These are phyloP conservation scores for Fistulifera pelliculosa DNA, from an alignment of 108 stramenopile genomes.

Conservation along the genomic window DNA sequence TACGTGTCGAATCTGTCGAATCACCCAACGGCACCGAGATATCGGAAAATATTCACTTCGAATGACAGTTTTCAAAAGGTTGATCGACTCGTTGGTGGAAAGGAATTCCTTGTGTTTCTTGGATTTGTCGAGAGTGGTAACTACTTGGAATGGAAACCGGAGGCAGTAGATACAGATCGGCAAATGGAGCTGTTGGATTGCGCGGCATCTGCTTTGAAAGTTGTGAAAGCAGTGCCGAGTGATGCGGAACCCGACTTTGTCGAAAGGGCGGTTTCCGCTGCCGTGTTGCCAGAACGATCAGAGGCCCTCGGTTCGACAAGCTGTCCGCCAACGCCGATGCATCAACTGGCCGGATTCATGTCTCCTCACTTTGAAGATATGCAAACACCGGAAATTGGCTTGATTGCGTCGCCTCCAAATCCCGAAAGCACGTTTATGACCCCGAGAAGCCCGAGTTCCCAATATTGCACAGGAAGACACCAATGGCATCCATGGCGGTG, in stretches of 20 bases:
- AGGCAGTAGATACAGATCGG: no score
- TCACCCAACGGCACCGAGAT: constrained; percentile 54
- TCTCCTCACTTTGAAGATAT: no score
- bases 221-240: constrained; percentile 22
- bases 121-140: constrained; percentile 49
- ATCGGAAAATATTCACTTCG: constrained; percentile 73
- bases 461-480: no score
- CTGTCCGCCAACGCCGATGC: no score
- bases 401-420: not conserved
- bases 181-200: constrained; percentile 15
- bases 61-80: constrained; percentile 68
- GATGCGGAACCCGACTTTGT: constrained; percentile 1
- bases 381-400: not conserved
- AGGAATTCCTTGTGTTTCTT: constrained; percentile 49
- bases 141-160: constrained; percentile 51
- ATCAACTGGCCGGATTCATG: no score
- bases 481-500: no score
- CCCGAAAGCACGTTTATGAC: not conserved
- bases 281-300: no score
- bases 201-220: constrained; percentile 25
- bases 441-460: no score
- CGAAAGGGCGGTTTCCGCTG: constrained; percentile 2
- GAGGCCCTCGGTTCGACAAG: no score
- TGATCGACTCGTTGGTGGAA: constrained; percentile 45
- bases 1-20: constrained; percentile 62